Evolutionary conservation across 2,329 filamentous ascomycete genomes (phyloP).

Genomic region (Ceratocystis harringtonii): DNA sequence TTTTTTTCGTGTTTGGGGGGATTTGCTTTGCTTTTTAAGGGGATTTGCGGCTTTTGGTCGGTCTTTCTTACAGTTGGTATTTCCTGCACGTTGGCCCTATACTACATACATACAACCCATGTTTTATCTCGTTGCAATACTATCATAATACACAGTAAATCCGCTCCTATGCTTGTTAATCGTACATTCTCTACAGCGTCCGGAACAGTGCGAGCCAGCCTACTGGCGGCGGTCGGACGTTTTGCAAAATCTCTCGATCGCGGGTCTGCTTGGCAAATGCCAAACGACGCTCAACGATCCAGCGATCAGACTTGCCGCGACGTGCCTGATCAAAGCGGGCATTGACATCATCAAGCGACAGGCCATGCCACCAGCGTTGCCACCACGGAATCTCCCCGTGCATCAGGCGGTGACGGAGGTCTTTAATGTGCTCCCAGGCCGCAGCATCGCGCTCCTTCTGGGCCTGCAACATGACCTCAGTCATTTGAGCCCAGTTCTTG

Average conservation of each 20-base stretch:
- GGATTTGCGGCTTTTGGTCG: background rate
- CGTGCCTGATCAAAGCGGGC: conserved; percentile 25
- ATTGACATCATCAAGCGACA: conserved; percentile 27
- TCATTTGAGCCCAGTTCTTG: conserved; percentile 73
- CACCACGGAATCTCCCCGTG: conserved; percentile 15
- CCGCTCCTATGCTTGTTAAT: background rate
- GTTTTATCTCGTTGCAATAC: background rate
- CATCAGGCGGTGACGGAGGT: conserved; percentile 20
- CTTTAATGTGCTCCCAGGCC: conserved; percentile 26
- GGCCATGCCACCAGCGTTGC: conserved; percentile 22
- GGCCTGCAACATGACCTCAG: conserved; percentile 27
- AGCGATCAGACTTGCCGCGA: conserved; percentile 40
- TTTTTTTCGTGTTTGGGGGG: background rate
- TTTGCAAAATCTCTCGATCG: conserved; percentile 38
- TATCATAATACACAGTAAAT: background rate
- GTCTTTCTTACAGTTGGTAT: background rate
- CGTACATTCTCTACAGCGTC: background rate
- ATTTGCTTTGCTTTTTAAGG: background rate
- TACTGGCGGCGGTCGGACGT: conserved; percentile 27
- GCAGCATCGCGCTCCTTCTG: conserved; percentile 39
- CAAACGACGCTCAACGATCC: conserved; percentile 35
- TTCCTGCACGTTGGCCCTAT: background rate
- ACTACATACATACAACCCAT: background rate
- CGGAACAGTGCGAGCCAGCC: conserved; percentile 27
- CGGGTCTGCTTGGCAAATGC: conserved; percentile 21